Evolutionary conservation across 1,284 basidiomycete genomes (phyloP).

Genomic region (Sphaerobolus stellatus): DNA sequence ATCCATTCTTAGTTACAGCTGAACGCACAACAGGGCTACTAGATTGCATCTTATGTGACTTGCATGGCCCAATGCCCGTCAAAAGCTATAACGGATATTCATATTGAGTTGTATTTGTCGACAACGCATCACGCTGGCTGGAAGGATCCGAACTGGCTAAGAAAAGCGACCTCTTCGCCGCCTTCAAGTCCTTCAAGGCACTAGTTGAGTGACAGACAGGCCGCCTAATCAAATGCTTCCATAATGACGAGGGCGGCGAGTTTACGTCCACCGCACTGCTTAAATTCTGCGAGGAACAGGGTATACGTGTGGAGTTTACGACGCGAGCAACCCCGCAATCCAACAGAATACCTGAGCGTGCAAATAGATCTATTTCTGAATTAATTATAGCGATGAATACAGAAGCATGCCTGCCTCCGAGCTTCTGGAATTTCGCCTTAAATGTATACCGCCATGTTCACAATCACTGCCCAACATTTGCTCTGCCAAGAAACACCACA

Average conservation of each 20-base stretch:
- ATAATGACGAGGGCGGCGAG: conserved; percentile 31
- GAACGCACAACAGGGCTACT: conserved; percentile 18
- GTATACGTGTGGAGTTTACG: conserved; percentile 22
- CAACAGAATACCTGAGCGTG: conserved; percentile 30
- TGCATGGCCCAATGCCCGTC: conserved; percentile 32
- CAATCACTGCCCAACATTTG: conserved; percentile 14
- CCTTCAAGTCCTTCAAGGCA: conserved; percentile 24
- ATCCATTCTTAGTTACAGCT: conserved; percentile 17
- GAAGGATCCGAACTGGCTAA: conserved; percentile 16
- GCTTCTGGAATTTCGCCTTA: conserved; percentile 18
- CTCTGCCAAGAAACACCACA: conserved; percentile 2
- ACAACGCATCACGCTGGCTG: conserved; percentile 25
- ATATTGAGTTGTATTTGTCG: conserved; percentile 38
- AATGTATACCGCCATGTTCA: conserved; percentile 14
- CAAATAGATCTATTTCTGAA: conserved; percentile 20
- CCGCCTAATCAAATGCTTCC: conserved; percentile 19
- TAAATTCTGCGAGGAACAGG: conserved; percentile 26
- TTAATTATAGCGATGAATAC: conserved; percentile 4
- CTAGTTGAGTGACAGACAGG: conserved; percentile 22
- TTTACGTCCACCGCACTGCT: conserved; percentile 30
- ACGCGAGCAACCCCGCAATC: conserved; percentile 21
- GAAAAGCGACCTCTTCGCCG: conserved; percentile 21
- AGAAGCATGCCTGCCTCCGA: conserved; percentile 14
- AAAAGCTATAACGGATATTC: conserved; percentile 25
- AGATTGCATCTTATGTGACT: conserved; percentile 35